Base-by-base conservation (phyloP, 2,329 filamentous ascomycete genomes). In the Aulographum hederae region DNA sequence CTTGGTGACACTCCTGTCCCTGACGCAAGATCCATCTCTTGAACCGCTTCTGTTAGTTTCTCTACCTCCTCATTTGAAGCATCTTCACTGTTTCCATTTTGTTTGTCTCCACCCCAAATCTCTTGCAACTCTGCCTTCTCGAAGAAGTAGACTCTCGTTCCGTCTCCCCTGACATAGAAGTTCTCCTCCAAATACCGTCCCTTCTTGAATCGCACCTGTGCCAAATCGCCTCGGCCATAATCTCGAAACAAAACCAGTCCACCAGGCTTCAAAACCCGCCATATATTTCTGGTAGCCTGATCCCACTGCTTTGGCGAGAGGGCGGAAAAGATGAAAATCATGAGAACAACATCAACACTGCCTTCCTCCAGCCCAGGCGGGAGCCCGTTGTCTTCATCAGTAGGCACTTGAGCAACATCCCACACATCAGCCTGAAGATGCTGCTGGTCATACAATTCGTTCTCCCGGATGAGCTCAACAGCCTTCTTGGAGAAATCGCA, bases 251-350 rank as follows among this genome's bases (percentile, higher is more conserved):
- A 70, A 32, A 98, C 78, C 46, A 80, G 67, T n/a, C 89, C 89
- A 38, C 85, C 86, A 1, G 84, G 82, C 57, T 92, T 95, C 40
- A 98, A 65, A 21, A 93, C 63, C 32, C 69, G 69, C 53, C 78
- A 69, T 12, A 94, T 70, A 48, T 95, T 98, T 35, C 64, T 59
- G 25, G 95, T 72, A 10, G 84, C 82, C 47, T 73, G 69, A 30
- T 65, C 60, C 89, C 89, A 98, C 53, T 98, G 84, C 30, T 55
- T 52, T 0, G 89, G 89, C 20, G 78, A 74, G 29, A 98, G 61
- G 2, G 89, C 89, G 13, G 82, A 93, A 61, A 98, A 95, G 47
- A 95, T 86, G 59, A 98, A 98, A 37, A 98, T 82, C 67, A 98
- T 73, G 32, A 98, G 64, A 23, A 92, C 81, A 25, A 95, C 71